Evolutionary conservation across 805 yeast genomes (phyloP).

Genomic region (Candida lessepsii): DNA sequence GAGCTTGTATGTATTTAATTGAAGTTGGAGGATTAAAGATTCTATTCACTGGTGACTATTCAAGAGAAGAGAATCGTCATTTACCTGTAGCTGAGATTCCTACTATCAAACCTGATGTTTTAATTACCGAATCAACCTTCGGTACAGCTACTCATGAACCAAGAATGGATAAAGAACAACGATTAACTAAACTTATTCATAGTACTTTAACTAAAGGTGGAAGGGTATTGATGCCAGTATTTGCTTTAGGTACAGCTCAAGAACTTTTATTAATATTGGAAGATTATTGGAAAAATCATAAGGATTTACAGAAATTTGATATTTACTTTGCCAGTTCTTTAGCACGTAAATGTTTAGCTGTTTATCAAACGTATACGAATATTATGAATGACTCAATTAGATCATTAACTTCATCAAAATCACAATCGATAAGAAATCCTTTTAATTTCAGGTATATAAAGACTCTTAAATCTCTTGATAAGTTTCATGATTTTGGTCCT

Average conservation of each 20-base stretch:
- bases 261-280: conserved; percentile 86
- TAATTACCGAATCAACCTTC: conserved; percentile 93
- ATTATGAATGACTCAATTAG: conserved; percentile 96
- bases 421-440: conserved; percentile 56
- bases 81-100: conserved; percentile 95
- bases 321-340: conserved; percentile 89
- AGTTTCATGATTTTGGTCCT: conserved; percentile 90
- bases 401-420: conserved; percentile 44
- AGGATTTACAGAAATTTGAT: conserved; percentile 77
- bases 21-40: conserved; percentile 91
- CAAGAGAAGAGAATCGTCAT: conserved; percentile 94
- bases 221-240: conserved; percentile 86
- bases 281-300: conserved; percentile 88
- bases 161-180: conserved; percentile 75
- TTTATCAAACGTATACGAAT: conserved; percentile 91
- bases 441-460: conserved; percentile 85
- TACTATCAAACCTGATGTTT: conserved; percentile 76
- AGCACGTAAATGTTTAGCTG: conserved; percentile 96
- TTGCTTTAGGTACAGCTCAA: conserved; percentile 96
- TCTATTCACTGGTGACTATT: conserved; percentile 94
- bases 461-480: conserved; percentile 74
- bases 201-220: conserved; percentile 86
- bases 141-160: conserved; percentile 98
- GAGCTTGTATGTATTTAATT: conserved; percentile 96
- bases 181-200: conserved; percentile 80